These are phyloP conservation scores for Panicum miliaceum DNA, from an alignment of 176 grass and related monocot species.

Conservation along the genomic window DNA sequence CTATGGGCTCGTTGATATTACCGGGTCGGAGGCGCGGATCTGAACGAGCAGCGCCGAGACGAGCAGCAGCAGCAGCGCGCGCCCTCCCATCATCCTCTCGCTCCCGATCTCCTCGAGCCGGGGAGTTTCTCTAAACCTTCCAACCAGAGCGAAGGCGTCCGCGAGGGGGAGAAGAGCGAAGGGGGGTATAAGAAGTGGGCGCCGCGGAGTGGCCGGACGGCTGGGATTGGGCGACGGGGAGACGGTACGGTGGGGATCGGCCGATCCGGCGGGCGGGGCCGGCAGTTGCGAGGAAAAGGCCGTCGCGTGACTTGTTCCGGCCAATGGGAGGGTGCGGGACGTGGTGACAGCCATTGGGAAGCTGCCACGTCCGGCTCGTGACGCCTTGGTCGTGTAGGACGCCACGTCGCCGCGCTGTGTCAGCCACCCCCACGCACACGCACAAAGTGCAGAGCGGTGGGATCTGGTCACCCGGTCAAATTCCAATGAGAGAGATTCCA, in stretches of 20 bases:
- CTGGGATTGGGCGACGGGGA: background rate
- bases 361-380: background rate
- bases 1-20: constrained; percentile 18
- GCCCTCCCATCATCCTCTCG: constrained; percentile 40
- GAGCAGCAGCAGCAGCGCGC: constrained; percentile 54
- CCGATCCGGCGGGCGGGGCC: background rate
- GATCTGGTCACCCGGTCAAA: background rate
- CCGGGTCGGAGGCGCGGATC: constrained; percentile 88
- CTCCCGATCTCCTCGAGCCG: constrained; percentile 22
- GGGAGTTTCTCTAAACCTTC: constrained; percentile 25
- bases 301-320: constrained; percentile 46
- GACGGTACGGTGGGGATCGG: constrained; percentile 2
- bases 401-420: constrained; percentile 3
- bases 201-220: background rate
- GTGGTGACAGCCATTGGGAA: background rate
- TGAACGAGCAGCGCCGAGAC: constrained; percentile 60
- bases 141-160: constrained; percentile 17
- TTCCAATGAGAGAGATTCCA: too few species aligned
- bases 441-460: background rate
- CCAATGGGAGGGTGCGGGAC: constrained; percentile 40
- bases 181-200: constrained; percentile 30
- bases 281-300: background rate
- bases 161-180: background rate
- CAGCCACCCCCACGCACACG: background rate
- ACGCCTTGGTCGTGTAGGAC: constrained; percentile 12